A percentile compares a stretch with the other conserved stretches of the same genome.
Conservation (phyloP, 2,329 filamentous ascomycete genomes). For the Claviceps spartinae region DNA sequence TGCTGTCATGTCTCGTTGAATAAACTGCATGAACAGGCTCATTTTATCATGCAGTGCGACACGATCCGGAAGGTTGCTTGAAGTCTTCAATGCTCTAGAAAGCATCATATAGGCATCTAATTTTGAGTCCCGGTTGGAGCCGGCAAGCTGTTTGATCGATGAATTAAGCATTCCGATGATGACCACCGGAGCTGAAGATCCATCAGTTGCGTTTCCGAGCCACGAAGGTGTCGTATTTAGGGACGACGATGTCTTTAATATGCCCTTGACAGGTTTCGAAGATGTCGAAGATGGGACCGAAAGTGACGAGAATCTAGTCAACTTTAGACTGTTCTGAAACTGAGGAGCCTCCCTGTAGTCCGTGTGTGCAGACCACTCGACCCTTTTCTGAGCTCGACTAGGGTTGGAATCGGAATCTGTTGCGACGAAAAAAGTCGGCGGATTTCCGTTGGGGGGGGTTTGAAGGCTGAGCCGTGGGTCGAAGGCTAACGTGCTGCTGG, state of each 20-base stretch:
- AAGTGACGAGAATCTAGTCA: slow-evolving; percentile 25
- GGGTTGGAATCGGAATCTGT: slow-evolving; percentile 30
- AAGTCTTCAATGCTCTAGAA: slow-evolving; percentile 61
- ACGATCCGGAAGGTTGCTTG: slow-evolving; percentile 66
- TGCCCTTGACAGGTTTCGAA: slow-evolving; percentile 45
- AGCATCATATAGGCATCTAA: slow-evolving; percentile 81
- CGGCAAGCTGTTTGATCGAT: slow-evolving; percentile 65
- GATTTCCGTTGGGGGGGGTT: slow-evolving; percentile 38
- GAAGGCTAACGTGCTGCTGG: slow-evolving; percentile 23
- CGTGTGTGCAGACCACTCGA: slow-evolving; percentile 43
- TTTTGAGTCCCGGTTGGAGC: slow-evolving; percentile 55
- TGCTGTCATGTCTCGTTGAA: slow-evolving; percentile 64
- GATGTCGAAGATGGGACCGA: slow-evolving; percentile 24
- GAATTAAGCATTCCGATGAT: slow-evolving; percentile 77
- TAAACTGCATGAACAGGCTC: slow-evolving; percentile 63
- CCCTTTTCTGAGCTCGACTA: slow-evolving; percentile 35
- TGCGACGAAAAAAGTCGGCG: slow-evolving; percentile 27
- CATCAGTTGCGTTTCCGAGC: slow-evolving; percentile 28
- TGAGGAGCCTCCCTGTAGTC: slow-evolving; percentile 41
- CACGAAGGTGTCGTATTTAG: slow-evolving; percentile 30
- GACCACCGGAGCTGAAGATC: slow-evolving; percentile 29
- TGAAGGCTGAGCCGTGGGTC: slow-evolving; percentile 26
- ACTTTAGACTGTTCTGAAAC: slow-evolving; percentile 25
- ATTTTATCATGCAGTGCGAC: slow-evolving; percentile 64
- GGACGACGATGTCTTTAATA: slow-evolving; percentile 59